Base-by-base conservation (phyloP, 768 basidiomycete genomes). In the Filobasidium floriforme region DNA sequence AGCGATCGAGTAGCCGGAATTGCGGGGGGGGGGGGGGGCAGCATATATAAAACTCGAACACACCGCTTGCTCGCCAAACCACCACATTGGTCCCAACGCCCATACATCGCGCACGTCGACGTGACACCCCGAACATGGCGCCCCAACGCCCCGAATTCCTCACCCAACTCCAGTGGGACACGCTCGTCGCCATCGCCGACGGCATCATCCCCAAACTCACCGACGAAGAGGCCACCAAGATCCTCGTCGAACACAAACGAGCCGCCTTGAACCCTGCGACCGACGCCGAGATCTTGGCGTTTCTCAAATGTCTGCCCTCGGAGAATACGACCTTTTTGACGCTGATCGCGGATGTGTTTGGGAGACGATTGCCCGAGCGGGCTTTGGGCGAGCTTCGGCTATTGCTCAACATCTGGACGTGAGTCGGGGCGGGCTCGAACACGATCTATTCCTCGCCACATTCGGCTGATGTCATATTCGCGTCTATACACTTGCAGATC, bases 391-490 rank as follows among this genome's bases (percentile, higher is more conserved):
- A 65, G 24, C 41, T 65, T 6, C 46, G 59, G 57, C 44, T 59
- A 43, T 65, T 65, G 40, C 14, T 65, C 1, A 59, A 65, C 52
- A 65, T 65, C 57, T 46, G 59, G 41, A 65, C 46, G 64, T 65
- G 29, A 46, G 64, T 44, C 44, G 15, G 7, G 40, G 41, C 24
- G 7, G 9, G 9, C 41, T 22, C 7, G 12, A 14, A 3, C 9
- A 10, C 19, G 1, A 11, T 41, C 24, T 44, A 4, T 24, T 49
- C 24, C 15, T 26, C 43, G 15, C 2, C 61, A 40, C 15, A 19
- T 2, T 1, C 43, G 19, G 51, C 29, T 57, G 22, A 18, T 11
- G n/a, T 1, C 37, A 37, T 24, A 9, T 51, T 22, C 12, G 29
- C 60, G 7, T 22, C 14, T 28, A 18, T 54, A 24, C 62, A 28